Base-by-base conservation (phyloP, 2,329 filamentous ascomycete species). In the Neurospora crassa region DNA sequence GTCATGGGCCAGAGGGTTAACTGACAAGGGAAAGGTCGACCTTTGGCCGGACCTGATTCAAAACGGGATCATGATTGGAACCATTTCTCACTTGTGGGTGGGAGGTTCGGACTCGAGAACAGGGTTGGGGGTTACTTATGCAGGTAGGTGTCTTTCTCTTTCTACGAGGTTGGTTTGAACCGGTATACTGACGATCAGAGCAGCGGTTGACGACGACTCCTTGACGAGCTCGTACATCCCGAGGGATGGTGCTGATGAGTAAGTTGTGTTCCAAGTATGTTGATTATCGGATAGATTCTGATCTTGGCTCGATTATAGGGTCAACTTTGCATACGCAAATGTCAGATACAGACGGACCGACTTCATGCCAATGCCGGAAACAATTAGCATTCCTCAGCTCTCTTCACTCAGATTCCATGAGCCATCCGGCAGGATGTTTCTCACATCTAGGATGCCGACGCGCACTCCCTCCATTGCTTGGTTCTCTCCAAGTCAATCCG, bases 331-430 rank as follows among this genome's bases (percentile, higher is more conserved):
- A 40, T 67, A 69, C 42, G 70, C 29, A 20, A 53, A 20, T 5
- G 40, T 59, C 8, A 69, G 40, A 20, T 69, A 71, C 34, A 63
- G 69, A 6, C 16, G 7, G 11, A 29, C 70, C 1, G 45, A 47
- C 2, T 71, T 74, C 29, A 67, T 42, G 40, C 63, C 77, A 68
- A 70, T 77, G 75, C 2, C 67, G 16, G 82, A 84, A 73, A 77
- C 81, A 76, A 75, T 83, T n/a, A 75, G 76, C n/a, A 78, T 79
- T 16, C 77, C 78, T 7, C 78, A 83, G 59, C 80, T 85, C 69
- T 84, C 83, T 10, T 84, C 84, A 5, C 82, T 88, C 74, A 81
- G 82, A 71, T 86, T 85, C 70, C 83, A 86, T 70, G 75, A 78
- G 5, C 78, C 81, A 5, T 82, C 82, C 1, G 78, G 82, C 71